Evolutionary conservation across 2,329 filamentous ascomycete genomes (phyloP), one percentile per base, ranked within the genome.

Genomic region (Colletotrichum sp.): DNA sequence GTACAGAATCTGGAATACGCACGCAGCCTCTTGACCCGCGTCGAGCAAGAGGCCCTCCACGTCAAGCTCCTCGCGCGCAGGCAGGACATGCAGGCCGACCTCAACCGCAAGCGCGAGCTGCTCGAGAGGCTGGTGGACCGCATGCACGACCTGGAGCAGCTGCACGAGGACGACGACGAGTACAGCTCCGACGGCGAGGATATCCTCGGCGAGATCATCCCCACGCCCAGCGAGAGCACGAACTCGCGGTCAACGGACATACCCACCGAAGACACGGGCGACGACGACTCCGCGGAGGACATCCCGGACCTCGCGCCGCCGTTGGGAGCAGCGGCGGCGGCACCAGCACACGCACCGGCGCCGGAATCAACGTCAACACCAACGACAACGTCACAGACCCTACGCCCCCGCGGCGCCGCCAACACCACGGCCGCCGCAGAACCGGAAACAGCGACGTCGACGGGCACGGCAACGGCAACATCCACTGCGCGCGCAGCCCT

Each of bases 1-100:
- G 36, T 39, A 18, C n/a, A 95, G 91, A 96, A 95, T 80, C 87
- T 96, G 77, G 91, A 94, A 79, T 92, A 94, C 82, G 94, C 95
- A 24, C 91, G 92, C 55, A 89, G 89, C 1, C 89, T 95, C 34
- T 90, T 96, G 72, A 90, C 93, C 24, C 92, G 90, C 75, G 89
- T 95, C 57, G 95, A 96, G 82, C 94, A 95, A 80, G 91, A 94
- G 79, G 89, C 92, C 8, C 84, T 91, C 16, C 86, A 84, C n/a
- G 85, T 92, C 77, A 93, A 93, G 82, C 86, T 90, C 36, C 89
- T 90, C 72, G 83, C 88, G 7, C 90, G 90, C 75, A 90, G 92
- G 79, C 88, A 92, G 77, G 90, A 93, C 74, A 82, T 90, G 21
- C 93, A 95, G 83, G 84, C 87, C 26, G 92, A 94, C 77, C 86